Evolutionary conservation across 805 yeast species (phyloP), one percentile per base, ranked within the genome.

Genomic region (Monosporozyma servazzii): DNA sequence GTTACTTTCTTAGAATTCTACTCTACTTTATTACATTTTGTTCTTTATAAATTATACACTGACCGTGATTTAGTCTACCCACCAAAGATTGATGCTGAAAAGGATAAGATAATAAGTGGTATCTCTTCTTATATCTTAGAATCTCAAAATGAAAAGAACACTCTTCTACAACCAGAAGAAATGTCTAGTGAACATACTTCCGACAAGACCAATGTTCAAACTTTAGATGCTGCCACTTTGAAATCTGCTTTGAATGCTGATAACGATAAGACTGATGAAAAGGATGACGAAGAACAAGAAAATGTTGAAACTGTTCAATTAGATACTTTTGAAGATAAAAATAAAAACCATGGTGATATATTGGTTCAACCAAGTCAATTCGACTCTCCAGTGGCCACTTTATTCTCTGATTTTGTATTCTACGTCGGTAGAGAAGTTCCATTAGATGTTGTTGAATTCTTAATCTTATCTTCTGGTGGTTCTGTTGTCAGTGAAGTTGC

Each of bases 341-440:
- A 74, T 59, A 84, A 82, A 61, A 75, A 79, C 53, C 68, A 81
- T 33, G 75, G 88, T 59, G 96, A 88, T 65, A 60, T 75, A 49
- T 76, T 90, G 60, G 71, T 72, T 47, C 97, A 90, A 71, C 98
- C 89, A 54, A 70, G 76, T 15, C 71, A 76, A 60, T 73, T 65
- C 53, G 79, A 77, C 20, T 79, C 84, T 47, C 77, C 84, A 46
- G 71, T 78, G n/a, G 76, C 88, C 11, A 73, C 75, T 37, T 71
- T 93, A 48, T 87, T 91, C 63, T 74, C 84, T 44, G 78, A 79
- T 51, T 86, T 89, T 66, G 79, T 84, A 4, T 91, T 93, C 69
- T 93, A 72, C 65, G 79, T 93, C 52, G 96, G 97, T 50, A 86
- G 99, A 70, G 99, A 93, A 73, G 98, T 93, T 41, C 88, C 98